Conservation (phyloP, 345 rosid species). For the Turnera subulata region DNA sequence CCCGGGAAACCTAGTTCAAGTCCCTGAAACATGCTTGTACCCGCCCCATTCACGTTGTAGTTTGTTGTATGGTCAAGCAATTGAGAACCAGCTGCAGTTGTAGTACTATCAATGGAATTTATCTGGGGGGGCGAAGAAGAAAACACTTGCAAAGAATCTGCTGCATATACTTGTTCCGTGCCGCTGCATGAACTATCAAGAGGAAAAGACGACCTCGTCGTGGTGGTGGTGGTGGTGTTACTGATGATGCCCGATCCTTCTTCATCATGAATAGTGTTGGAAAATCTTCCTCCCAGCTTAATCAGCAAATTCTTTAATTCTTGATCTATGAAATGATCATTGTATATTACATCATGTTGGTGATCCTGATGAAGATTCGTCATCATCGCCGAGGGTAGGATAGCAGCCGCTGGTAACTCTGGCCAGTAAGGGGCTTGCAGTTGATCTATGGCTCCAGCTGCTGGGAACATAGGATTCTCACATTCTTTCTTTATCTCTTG, state of each 20-base stretch:
- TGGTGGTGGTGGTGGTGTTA: neutral
- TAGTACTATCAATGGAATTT: constrained; percentile 26
- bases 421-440: constrained; percentile 30
- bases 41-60: constrained; percentile 16
- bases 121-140: constrained; percentile 27
- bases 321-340: constrained; percentile 34
- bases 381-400: constrained; percentile 10
- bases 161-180: constrained; percentile 8
- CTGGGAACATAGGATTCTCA: constrained; percentile 15
- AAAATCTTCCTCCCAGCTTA: constrained; percentile 43
- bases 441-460: constrained; percentile 13
- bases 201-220: neutral
- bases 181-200: too few relatives aligned
- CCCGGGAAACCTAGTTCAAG: constrained; percentile 22
- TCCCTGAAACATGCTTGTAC: constrained; percentile 36
- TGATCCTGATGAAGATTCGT: too few relatives aligned
- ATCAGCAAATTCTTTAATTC: constrained; percentile 33
- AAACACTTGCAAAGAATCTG: constrained; percentile 20
- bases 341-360: constrained; percentile 10
- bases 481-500: constrained; percentile 47
- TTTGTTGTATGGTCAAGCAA: constrained; percentile 24
- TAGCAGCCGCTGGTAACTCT: constrained; percentile 17
- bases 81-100: constrained; percentile 38
- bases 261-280: constrained; percentile 12
- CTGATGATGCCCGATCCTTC: constrained; percentile 13